Conservation (phyloP, 768 basidiomycete genomes). For the Termitomyces eurrhizus region DNA sequence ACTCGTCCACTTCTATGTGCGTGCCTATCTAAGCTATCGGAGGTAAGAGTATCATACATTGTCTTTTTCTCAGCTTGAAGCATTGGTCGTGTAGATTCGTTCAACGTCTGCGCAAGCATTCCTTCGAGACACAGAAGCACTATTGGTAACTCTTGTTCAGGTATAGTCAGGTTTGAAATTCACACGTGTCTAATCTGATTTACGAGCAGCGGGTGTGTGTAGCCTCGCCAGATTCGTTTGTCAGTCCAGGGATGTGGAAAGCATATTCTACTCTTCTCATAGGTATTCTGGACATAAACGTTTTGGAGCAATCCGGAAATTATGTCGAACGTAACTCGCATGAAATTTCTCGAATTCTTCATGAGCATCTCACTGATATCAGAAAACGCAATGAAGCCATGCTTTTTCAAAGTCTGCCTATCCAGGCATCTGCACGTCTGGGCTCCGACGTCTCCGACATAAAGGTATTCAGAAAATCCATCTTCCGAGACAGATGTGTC, state of each 20-base stretch:
- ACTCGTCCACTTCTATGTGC: constrained; percentile 70
- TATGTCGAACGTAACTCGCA: constrained; percentile 36
- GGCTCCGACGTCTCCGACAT: constrained; percentile 57
- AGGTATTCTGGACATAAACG: constrained; percentile 42
- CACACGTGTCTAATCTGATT: neutral
- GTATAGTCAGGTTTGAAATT: constrained; percentile 28
- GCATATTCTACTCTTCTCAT: constrained; percentile 43
- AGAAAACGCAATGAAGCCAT: constrained; percentile 78
- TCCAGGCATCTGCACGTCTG: constrained; percentile 54
- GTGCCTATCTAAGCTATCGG: constrained; percentile 59
- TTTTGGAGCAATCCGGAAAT: constrained; percentile 26
- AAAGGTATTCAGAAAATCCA: constrained; percentile 29
- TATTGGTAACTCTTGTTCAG: constrained; percentile 58
- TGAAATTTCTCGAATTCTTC: constrained; percentile 45
- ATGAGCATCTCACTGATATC: constrained; percentile 64
- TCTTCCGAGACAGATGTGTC: neutral
- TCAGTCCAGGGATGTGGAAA: constrained; percentile 70
- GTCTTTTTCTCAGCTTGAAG: neutral
- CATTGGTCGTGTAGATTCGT: constrained; percentile 40
- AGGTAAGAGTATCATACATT: constrained; percentile 36
- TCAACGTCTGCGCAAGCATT: constrained; percentile 51
- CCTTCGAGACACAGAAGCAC: constrained; percentile 46
- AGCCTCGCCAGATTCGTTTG: constrained; percentile 68
- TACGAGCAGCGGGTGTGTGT: constrained; percentile 59
- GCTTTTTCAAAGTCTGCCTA: constrained; percentile 64